Conservation (phyloP, 2,329 filamentous ascomycete species). For the Sphaceloma murrayae region DNA sequence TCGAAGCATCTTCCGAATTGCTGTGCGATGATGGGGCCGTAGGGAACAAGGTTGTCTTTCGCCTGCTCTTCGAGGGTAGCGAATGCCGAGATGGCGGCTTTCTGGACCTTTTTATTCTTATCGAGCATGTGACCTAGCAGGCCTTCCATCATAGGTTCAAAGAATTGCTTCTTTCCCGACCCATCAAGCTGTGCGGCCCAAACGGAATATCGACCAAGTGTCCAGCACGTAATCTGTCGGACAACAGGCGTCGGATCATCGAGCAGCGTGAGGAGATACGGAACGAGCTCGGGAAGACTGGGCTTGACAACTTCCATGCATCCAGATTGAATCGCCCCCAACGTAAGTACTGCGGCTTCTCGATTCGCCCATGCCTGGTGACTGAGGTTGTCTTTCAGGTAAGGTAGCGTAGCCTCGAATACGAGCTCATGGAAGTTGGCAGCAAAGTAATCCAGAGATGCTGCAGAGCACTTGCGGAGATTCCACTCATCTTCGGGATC, state of each 20-base stretch:
- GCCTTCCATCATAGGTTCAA: slow-evolving; percentile 95
- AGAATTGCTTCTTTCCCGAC: slow-evolving; percentile 63
- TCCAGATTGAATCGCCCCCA: slow-evolving; percentile 90
- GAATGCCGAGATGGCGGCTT: slow-evolving; percentile 91
- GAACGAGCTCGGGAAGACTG: slow-evolving; percentile 80
- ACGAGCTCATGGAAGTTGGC: slow-evolving; percentile 80
- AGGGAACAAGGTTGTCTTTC: slow-evolving; percentile 67
- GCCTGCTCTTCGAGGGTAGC: slow-evolving; percentile 93
- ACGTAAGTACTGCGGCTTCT: slow-evolving; percentile 85
- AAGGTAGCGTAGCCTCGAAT: slow-evolving; percentile 85
- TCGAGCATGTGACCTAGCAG: slow-evolving; percentile 92
- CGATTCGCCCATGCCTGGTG: slow-evolving; percentile 85
- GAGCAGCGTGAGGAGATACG: slow-evolving; percentile 79
- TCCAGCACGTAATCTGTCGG: slow-evolving; percentile 96
- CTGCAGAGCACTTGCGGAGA: slow-evolving; percentile 90
- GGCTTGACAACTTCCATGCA: slow-evolving; percentile 84
- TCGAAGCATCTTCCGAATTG: slow-evolving; percentile 89
- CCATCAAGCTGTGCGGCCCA: slow-evolving; percentile 76
- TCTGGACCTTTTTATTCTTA: slow-evolving; percentile 94
- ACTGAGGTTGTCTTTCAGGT: slow-evolving; percentile 79
- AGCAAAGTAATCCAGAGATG: slow-evolving; percentile 87
- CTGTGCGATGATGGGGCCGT: slow-evolving; percentile 78
- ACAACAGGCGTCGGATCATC: slow-evolving; percentile 82
- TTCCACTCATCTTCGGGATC: slow-evolving; percentile 93
- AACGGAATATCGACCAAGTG: slow-evolving; percentile 80